Percentiles rank a stretch among this genome's conserved stretches.
phyloP scores from a whole-genome alignment of 1,284 basidiomycete genomes.

The Xerocomus amazonicus region DNA sequence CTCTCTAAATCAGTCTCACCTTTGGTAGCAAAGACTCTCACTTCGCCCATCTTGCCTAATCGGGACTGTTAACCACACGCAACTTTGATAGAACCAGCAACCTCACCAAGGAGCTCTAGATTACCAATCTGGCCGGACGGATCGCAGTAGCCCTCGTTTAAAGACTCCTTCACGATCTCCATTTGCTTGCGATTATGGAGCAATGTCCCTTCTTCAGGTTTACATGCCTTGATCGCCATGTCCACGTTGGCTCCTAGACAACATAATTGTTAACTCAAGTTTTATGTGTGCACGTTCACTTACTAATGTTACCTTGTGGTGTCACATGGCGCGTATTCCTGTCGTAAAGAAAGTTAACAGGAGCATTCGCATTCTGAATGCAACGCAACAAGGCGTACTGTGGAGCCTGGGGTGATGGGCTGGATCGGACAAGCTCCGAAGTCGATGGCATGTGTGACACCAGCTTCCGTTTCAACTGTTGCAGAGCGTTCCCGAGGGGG shows the following conservation, averaged over 20 bases:
- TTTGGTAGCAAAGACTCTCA: slow-evolving; percentile 68
- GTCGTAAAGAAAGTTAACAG: not conserved
- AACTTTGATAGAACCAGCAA: not conserved
- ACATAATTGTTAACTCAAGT: slow-evolving; percentile 2
- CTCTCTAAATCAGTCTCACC: slow-evolving; percentile 40
- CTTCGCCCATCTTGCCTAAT: slow-evolving; percentile 56
- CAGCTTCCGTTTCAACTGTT: slow-evolving; percentile 31
- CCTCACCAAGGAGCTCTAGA: slow-evolving; percentile 56
- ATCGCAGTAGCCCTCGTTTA: slow-evolving; percentile 83
- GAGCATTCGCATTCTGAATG: not conserved
- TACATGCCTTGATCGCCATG: slow-evolving; percentile 76
- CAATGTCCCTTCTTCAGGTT: slow-evolving; percentile 62
- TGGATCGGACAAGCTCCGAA: slow-evolving; percentile 15
- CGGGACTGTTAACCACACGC: slow-evolving; percentile 2
- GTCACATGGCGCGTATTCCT: slow-evolving; percentile 41
- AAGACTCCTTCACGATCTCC: slow-evolving; percentile 69
- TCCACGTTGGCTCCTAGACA: slow-evolving; percentile 62
- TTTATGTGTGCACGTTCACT: slow-evolving; percentile 14
- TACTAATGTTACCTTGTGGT: slow-evolving; percentile 60
- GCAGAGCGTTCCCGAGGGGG: slow-evolving; percentile 21
- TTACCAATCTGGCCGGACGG: slow-evolving; percentile 65
- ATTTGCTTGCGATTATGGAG: slow-evolving; percentile 65
- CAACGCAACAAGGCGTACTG: slow-evolving; percentile 16
- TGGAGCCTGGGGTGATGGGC: slow-evolving; percentile 17
- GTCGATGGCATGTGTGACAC: slow-evolving; percentile 24